A percentile compares a stretch with the other conserved stretches of the same genome.
Conservation (phyloP, 1,284 basidiomycete genomes). For the Trichosporon faecale region DNA sequence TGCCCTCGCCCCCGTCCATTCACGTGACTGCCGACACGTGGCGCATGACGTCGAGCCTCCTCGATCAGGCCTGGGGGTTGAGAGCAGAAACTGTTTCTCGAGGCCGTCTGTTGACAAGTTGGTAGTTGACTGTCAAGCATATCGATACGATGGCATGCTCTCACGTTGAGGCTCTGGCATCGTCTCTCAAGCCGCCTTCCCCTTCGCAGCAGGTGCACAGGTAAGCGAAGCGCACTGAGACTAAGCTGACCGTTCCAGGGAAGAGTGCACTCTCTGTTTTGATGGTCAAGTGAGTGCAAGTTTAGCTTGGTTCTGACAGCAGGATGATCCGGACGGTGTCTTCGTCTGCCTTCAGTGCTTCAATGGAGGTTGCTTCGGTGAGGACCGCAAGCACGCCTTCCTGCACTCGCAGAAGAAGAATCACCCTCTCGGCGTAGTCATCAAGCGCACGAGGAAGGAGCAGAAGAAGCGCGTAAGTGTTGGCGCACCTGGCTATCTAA, state of each 20-base stretch:
- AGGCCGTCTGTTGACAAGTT: not conserved
- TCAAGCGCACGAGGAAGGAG: constrained; percentile 71
- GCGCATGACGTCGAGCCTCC: not conserved
- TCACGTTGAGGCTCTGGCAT: constrained; percentile 35
- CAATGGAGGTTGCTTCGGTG: constrained; percentile 76
- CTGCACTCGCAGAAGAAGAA: constrained; percentile 68
- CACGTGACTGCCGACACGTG: not conserved
- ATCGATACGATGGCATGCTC: constrained; percentile 29
- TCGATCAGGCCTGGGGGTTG: constrained; percentile 8
- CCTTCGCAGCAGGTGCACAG: constrained; percentile 49
- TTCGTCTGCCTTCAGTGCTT: constrained; percentile 91
- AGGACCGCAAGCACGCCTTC: constrained; percentile 64
- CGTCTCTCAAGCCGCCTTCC: constrained; percentile 34
- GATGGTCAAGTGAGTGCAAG: constrained; percentile 70
- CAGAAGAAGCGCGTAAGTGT: constrained; percentile 63
- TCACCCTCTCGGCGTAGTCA: constrained; percentile 76
- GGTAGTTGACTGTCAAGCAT: not conserved
- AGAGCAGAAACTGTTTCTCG: not conserved
- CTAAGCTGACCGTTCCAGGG: constrained; percentile 30
- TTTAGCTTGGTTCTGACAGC: constrained; percentile 14
- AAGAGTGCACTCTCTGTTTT: constrained; percentile 78
- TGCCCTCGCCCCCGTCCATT: not conserved
- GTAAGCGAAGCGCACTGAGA: constrained; percentile 31
- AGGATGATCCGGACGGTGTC: constrained; percentile 73
- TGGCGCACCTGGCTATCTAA: too few species aligned